Percentiles rank a stretch among this genome's conserved stretches.
Evolutionary conservation across 371 early-diverging fungal genomes (phyloP).

Genomic region (Chytridium lagenaria): DNA sequence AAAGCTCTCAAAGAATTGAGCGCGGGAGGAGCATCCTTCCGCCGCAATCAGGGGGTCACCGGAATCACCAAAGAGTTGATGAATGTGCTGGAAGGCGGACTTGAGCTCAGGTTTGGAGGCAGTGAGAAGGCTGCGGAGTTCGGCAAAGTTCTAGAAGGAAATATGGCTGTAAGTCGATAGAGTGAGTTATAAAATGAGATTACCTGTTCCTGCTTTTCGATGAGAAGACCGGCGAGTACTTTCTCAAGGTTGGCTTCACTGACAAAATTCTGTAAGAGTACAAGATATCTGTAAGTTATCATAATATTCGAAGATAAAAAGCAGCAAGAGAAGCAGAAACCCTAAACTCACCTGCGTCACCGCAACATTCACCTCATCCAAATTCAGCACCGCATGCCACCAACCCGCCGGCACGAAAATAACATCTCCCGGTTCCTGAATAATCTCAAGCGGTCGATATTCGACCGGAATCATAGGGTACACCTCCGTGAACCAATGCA

Average conservation of each 20-base stretch:
- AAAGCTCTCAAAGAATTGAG: conserved; percentile 23
- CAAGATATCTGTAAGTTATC: too few relatives aligned
- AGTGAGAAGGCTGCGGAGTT: conserved; percentile 14
- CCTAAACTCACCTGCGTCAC: conserved; percentile 3
- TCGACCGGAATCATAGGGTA: conserved; percentile 11
- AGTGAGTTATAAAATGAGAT: background rate
- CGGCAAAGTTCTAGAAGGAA: background rate
- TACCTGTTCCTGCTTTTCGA: conserved; percentile 26
- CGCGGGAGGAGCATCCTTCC: conserved; percentile 20
- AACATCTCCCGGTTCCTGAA: conserved; percentile 29
- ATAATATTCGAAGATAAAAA: too few relatives aligned
- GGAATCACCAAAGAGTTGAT: background rate
- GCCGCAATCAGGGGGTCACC: conserved; percentile 24
- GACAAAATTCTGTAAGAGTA: conserved; percentile 12
- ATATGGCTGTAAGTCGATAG: conserved; percentile 10
- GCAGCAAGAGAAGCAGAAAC: background rate
- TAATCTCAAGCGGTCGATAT: conserved; percentile 20
- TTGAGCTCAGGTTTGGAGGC: conserved; percentile 11
- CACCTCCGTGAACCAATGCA: conserved; percentile 18
- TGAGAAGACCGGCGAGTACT: conserved; percentile 3
- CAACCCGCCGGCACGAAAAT: conserved; percentile 36
- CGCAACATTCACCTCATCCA: conserved; percentile 22
- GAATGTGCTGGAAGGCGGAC: conserved; percentile 5
- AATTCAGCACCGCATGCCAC: conserved; percentile 37
- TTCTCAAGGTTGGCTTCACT: conserved; percentile 15